A percentile compares a stretch with the other conserved stretches of the same genome.
Conservation (phyloP, 2,329 filamentous ascomycete species). For the Fusarium praegraminearum region DNA sequence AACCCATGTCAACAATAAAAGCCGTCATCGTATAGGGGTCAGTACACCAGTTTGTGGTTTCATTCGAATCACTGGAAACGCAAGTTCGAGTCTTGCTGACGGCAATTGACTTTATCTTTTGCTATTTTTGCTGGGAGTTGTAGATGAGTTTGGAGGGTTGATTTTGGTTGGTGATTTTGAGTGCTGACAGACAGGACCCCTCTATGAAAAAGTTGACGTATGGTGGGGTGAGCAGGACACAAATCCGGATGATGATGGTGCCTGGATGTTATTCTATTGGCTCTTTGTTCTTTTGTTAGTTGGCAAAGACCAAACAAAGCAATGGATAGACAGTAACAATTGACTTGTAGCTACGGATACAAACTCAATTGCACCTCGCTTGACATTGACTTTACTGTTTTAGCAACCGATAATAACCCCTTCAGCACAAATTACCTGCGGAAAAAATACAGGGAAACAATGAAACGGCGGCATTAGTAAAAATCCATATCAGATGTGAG, state of each 20-base stretch:
- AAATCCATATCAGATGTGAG: not conserved
- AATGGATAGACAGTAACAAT: not conserved
- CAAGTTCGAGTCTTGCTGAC: slow-evolving; percentile 45
- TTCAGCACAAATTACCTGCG: no score
- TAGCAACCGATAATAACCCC: not conserved
- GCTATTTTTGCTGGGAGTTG: not conserved
- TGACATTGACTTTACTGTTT: not conserved
- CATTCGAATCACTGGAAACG: slow-evolving; percentile 38
- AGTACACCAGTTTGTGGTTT: slow-evolving; percentile 45
- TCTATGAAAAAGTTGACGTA: not conserved
- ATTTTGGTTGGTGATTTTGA: not conserved
- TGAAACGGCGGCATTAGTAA: not conserved
- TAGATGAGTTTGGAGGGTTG: not conserved
- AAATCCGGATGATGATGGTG: not conserved
- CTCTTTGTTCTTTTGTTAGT: not conserved
- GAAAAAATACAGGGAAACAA: not conserved
- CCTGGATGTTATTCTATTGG: not conserved
- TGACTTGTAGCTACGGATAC: not conserved
- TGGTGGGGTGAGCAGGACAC: not conserved
- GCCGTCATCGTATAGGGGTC: slow-evolving; percentile 47
- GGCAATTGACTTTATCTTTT: slow-evolving; percentile 28
- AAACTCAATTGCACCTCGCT: not conserved
- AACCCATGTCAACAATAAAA: slow-evolving; percentile 2
- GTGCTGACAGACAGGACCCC: not conserved
- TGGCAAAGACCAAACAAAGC: not conserved